Conservation (phyloP, 352 stramenopile genomes). For the Pythium guiyangense region DNA sequence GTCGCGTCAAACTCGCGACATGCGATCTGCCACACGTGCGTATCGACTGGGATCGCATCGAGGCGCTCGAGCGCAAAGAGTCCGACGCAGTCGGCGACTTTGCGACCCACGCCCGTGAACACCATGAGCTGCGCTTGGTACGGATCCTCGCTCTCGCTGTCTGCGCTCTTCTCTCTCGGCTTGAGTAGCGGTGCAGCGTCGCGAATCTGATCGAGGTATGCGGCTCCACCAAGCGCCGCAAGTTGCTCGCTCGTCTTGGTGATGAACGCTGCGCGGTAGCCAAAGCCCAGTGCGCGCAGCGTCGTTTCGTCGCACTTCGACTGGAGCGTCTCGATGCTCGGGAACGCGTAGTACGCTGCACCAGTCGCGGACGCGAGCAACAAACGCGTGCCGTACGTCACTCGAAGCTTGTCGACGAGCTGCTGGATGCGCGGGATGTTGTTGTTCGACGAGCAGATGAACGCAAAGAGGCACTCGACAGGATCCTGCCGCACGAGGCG, state of each 20-base stretch:
- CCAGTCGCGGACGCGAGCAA: conserved; percentile 14
- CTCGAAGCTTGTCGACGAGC: conserved; percentile 90
- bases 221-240: conserved; percentile 45
- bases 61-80: conserved; percentile 94
- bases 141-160: neutral
- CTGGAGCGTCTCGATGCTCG: conserved; percentile 73
- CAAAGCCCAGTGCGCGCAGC: conserved; percentile 85
- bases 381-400: conserved; percentile 82
- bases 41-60: conserved; percentile 95
- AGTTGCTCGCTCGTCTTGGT: conserved; percentile 78
- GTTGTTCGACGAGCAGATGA: conserved; percentile 99
- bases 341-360: conserved; percentile 86
- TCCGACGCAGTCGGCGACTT: conserved; percentile 97
- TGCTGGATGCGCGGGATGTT: conserved; percentile 96
- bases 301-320: conserved; percentile 69
- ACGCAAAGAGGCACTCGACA: conserved; percentile 95
- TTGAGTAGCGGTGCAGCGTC: conserved; percentile 14
- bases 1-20: conserved; percentile 69
- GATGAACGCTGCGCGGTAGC: conserved; percentile 89
- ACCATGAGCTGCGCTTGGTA: conserved; percentile 62
- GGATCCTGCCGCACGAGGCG: conserved; percentile 93
- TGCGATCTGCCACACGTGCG: conserved; percentile 96
- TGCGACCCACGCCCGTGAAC: conserved; percentile 87
- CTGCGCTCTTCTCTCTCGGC: neutral
- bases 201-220: conserved; percentile 57